Evolutionary conservation across 1,284 basidiomycete species (phyloP).

Genomic region (Ustilago lituana): DNA sequence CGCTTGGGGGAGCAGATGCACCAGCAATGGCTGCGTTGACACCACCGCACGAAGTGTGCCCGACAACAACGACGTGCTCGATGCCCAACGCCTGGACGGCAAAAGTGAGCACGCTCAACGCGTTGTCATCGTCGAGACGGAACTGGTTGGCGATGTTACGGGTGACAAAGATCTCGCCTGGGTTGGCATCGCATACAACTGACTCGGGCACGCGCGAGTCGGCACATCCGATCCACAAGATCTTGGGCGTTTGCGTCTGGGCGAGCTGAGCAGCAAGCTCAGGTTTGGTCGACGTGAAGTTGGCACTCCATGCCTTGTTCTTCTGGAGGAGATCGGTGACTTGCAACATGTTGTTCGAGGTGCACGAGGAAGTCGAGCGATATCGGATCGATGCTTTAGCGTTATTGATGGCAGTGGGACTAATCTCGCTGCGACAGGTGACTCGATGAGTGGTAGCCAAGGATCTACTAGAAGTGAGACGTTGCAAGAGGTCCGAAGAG

Average conservation of each 20-base stretch:
- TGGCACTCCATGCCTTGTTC: slow-evolving; percentile 55
- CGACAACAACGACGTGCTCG: slow-evolving; percentile 78
- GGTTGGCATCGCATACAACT: slow-evolving; percentile 56
- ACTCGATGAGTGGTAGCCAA: slow-evolving; percentile 9
- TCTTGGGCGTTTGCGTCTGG: slow-evolving; percentile 78
- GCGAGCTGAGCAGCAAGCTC: slow-evolving; percentile 74
- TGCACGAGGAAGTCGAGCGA: slow-evolving; percentile 16
- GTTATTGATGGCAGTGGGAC: background rate
- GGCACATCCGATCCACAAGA: slow-evolving; percentile 75
- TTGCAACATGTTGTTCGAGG: slow-evolving; percentile 26
- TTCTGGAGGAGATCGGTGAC: slow-evolving; percentile 32
- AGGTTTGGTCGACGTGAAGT: slow-evolving; percentile 69
- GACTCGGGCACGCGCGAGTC: slow-evolving; percentile 70
- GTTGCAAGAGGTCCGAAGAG: slow-evolving; percentile 9
- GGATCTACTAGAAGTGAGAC: slow-evolving; percentile 6
- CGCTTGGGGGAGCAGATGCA: slow-evolving; percentile 27
- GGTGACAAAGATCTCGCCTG: slow-evolving; percentile 66
- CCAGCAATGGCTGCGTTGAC: slow-evolving; percentile 66
- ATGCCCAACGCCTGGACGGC: slow-evolving; percentile 82
- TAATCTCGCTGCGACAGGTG: slow-evolving; percentile 2
- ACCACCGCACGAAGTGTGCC: slow-evolving; percentile 69
- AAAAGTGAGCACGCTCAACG: slow-evolving; percentile 81
- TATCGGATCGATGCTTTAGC: slow-evolving; percentile 10
- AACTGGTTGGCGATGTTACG: slow-evolving; percentile 71
- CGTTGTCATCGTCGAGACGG: slow-evolving; percentile 80